Conservation (phyloP, 805 yeast genomes). For the Nakazawaea peltata region DNA sequence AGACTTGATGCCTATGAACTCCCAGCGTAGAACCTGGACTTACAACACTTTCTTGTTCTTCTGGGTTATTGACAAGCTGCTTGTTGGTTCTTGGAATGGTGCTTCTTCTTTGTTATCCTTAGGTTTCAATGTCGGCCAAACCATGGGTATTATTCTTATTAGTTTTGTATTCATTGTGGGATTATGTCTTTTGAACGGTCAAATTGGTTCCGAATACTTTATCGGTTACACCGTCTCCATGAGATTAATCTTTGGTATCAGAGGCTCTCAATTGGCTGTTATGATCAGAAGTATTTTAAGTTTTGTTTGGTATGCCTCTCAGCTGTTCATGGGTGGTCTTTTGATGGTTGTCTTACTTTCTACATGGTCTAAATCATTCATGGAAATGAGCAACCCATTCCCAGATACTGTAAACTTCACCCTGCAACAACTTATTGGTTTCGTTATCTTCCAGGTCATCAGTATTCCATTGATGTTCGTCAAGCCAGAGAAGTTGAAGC, state of each 20-base stretch:
- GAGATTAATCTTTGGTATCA: conserved; percentile 37
- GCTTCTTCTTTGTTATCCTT: conserved; percentile 28
- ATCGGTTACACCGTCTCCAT: conserved; percentile 41
- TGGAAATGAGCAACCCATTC: conserved; percentile 15
- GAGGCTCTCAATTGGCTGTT: conserved; percentile 35
- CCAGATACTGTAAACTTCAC: conserved; percentile 15
- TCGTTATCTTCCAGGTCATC: conserved; percentile 17
- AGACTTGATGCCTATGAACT: conserved; percentile 24
- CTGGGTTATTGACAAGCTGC: conserved; percentile 27
- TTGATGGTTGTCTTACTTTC: conserved; percentile 28
- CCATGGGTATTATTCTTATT: conserved; percentile 33
- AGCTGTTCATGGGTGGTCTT: conserved; percentile 36
- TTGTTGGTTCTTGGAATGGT: conserved; percentile 28
- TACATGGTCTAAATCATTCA: conserved; percentile 31
- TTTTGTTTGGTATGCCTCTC: conserved; percentile 15
- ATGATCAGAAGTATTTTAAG: conserved; percentile 23
- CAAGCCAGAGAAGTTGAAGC: conserved; percentile 21
- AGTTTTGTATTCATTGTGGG: conserved; percentile 38
- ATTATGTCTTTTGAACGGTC: conserved; percentile 36
- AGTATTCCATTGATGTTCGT: conserved; percentile 16
- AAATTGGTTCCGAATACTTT: conserved; percentile 41
- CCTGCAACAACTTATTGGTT: conserved; percentile 16
- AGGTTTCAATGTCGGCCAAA: conserved; percentile 37
- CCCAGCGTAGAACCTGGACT: conserved; percentile 22
- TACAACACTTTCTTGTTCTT: conserved; percentile 23